Base-by-base conservation (phyloP, 192 early-diverging fungal species). In the Mortierella claussenii region DNA sequence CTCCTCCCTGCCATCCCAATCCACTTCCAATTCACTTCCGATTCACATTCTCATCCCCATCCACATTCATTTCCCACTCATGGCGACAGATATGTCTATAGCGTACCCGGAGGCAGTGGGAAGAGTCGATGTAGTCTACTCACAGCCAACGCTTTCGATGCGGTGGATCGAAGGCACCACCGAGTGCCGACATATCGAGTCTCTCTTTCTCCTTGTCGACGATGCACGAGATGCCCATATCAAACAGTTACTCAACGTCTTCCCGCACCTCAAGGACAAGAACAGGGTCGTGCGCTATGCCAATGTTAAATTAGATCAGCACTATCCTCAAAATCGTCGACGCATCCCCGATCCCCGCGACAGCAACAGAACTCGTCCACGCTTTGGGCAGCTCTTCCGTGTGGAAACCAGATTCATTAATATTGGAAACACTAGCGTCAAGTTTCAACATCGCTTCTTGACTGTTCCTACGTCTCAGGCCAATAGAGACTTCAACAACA, bases 241-340 rank as follows among this genome's bases (percentile, higher is more conserved):
- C 26, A 42, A 33, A 0, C 73, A 76, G 44, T 59, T 76, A 20
- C 33, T 60, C 10, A 24, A 20, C 0, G 44, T 52, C 34, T 62
- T 76, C 40, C 73, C 73, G 0, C 42, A 60, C 3, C 44, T 60
- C 37, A 26, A 40, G 30, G 23, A 67, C 34, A 48, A 58, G 37
- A 58, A 62, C 45, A 53, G 63, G 32, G 73, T 76, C 53, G 73
- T 76, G 2, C 73, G 73, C 30, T 62, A 55, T 26, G 64, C 51
- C 20, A 65, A 76, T 32, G 36, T 76, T 20, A 76, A 76, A 13
- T 33, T 76, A 34, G 73, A 76, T 60, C 73, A 76, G 20, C 61
- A 75, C 11, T 73, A 44, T 17, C 36, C 48, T 6, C 50, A 64
- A 7, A 58, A 58, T 43, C 18, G n/a, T 15, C 27, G 40, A 24